Base-by-base conservation (phyloP, 2,329 filamentous ascomycete genomes). In the Cadophora sp. region DNA sequence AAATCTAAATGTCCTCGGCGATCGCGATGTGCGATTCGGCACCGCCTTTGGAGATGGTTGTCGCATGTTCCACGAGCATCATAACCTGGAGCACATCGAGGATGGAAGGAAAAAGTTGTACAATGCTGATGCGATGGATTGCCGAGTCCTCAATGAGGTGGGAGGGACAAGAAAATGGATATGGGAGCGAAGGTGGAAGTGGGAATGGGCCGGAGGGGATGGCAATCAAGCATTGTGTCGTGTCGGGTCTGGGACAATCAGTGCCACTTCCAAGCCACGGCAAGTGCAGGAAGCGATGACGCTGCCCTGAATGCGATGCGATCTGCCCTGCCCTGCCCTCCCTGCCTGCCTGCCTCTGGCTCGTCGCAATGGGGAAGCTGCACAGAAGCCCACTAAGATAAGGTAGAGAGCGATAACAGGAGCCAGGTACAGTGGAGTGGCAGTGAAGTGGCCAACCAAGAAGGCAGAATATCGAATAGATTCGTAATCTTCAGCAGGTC, bases 1-100 rank as follows among this genome's bases (percentile, higher is more conserved):
- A 61, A 77, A 78, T 55, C 72, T 77, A 59, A 74, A 76, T 65
- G 66, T 76, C 67, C 66, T 66, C 63, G 68, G 55, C 62, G 64
- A 65, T 66, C 46, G 55, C 51, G 40, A 56, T 56, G 63, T 64
- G 68, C 71, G 68, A 61, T 60, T 66, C 64, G 61, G 62, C 66
- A 66, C 69, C 67, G 70, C 68, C 64, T 66, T 67, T 50, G 68
- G 70, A 61, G 68, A 64, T 69, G 29, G 51, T 64, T 58, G 71
- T 55, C 56, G 74, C 75, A 77, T 72, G 31, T 73, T 71, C 65
- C 53, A 67, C 61, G 58, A 66, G 53, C 74, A 76, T 76, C 59
- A 67, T 74, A 69, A 68, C 50, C 19, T 31, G 19, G 56, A 19
- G 50, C 19, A 12, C 59, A 62, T 62, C 40, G 59, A 48, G 9